These are phyloP conservation scores for Heracleum sosnowskyi DNA, from an alignment of 129 eudicot species.

Conservation along the genomic window DNA sequence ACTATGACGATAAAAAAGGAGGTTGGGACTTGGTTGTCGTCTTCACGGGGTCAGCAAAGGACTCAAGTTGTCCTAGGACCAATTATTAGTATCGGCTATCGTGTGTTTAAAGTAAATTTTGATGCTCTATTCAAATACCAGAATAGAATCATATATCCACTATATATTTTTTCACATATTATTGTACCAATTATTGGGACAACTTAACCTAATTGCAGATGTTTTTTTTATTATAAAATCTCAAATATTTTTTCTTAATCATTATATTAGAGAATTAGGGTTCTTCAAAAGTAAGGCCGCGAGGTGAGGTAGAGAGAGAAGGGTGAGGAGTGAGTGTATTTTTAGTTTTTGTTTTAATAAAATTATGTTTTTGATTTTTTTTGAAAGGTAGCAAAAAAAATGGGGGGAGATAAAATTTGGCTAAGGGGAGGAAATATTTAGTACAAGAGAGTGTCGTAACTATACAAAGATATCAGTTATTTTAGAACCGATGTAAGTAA, in stretches of 20 bases:
- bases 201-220: background rate
- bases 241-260: background rate
- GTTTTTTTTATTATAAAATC: background rate
- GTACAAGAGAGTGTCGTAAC: no score
- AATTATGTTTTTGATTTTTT: no score
- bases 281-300: no score
- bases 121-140: background rate
- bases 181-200: background rate
- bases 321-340: no score
- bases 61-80: slow-evolving; percentile 13
- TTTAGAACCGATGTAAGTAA: no score
- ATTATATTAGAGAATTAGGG: no score
- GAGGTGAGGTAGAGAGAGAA: no score
- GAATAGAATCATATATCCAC: background rate
- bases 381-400: no score
- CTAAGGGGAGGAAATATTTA: no score
- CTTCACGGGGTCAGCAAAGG: slow-evolving; percentile 11
- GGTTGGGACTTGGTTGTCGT: background rate
- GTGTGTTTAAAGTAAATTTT: slow-evolving; percentile 17
- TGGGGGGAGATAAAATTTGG: no score
- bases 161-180: background rate
- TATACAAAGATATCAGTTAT: no score
- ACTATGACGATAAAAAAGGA: background rate
- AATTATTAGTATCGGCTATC: slow-evolving; percentile 23
- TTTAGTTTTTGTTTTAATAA: no score